Evolutionary conservation across 2,329 filamentous ascomycete species (phyloP).

Genomic region (Alternaria dauci): DNA sequence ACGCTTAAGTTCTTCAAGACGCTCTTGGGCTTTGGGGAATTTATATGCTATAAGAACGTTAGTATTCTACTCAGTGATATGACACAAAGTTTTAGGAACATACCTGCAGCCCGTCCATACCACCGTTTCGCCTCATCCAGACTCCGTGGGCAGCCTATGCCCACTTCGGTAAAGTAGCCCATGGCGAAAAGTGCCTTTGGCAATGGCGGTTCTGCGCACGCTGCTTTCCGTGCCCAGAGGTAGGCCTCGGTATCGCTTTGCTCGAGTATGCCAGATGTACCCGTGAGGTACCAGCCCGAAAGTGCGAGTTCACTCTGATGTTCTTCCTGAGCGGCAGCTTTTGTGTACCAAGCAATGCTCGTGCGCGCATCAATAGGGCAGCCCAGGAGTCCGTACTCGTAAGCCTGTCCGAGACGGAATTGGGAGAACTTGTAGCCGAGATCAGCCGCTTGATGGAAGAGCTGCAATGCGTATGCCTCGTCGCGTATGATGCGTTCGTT

Average conservation of each 20-base stretch:
- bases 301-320: slow-evolving; percentile 81
- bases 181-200: slow-evolving; percentile 98
- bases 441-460: slow-evolving; percentile 86
- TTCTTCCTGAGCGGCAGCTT: slow-evolving; percentile 89
- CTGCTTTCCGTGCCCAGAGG: slow-evolving; percentile 94
- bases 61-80: slow-evolving; percentile 8
- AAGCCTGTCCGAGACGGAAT: slow-evolving; percentile 85
- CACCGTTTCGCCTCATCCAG: slow-evolving; percentile 95
- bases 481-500: slow-evolving; percentile 74
- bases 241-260: slow-evolving; percentile 97
- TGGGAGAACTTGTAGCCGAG: slow-evolving; percentile 96
- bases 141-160: slow-evolving; percentile 86
- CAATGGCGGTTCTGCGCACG: slow-evolving; percentile 75
- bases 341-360: slow-evolving; percentile 93
- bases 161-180: slow-evolving; percentile 96
- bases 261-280: slow-evolving; percentile 82
- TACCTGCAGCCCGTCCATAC: slow-evolving; percentile 97
- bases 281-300: slow-evolving; percentile 84
- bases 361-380: slow-evolving; percentile 82
- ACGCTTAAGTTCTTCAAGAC: slow-evolving; percentile 89
- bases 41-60: slow-evolving; percentile 74
- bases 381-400: slow-evolving; percentile 86
- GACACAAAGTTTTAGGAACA: slow-evolving; percentile 54
- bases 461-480: slow-evolving; percentile 77
- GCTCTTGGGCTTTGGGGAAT: slow-evolving; percentile 90